Base-by-base conservation (phyloP, 441 rosid species). In the Bocquillonia castaneifolia region DNA sequence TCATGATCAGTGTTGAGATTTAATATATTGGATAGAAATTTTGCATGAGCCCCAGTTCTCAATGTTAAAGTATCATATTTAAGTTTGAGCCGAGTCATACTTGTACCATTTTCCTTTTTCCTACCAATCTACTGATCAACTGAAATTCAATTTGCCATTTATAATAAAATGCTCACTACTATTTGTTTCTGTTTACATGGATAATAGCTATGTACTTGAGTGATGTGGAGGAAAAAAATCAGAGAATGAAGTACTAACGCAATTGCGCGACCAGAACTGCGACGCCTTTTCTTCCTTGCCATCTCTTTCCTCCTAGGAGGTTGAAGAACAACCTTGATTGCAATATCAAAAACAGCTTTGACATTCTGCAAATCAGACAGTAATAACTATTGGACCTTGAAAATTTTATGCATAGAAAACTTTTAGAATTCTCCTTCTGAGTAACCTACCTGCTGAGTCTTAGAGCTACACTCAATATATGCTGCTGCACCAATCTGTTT, bases 401-500 rank as follows among this genome's bases (percentile, higher is more conserved):
- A 40, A 37, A 39, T 37, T 20, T 56, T 15, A 2, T 25, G 8
- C 29, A 25, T 17, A 10, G 36, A 61, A 44, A 4, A 70, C 6
- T 29, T 10, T 56, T 55, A 66, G 57, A 42, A 28, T 44, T 58
- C 26, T 29, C 28, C 52, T 17, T 23, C 36, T 2, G n/a, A 17
- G 42, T 31, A 59, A 17, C 40, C 78, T 64, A 94, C 98, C 88
- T 90, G 99, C 77, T 92, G 99, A 67, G 99, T 88, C 79, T 94
- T 94, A 29, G 98, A 94, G 82, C 99, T 92, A 73, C 99, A 92
- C 66, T 94, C 97, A 0, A 94, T 90, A 75, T 94, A 94, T 44
- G 99, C 94, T 26, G 96, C 88, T 37, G 98, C 98, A 14, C 98
- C 99, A 42, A 94, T 92, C 78, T 90, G 97, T 75, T 87, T 94